Evolutionary conservation across 177 flowering plant species (phyloP), one percentile per base, ranked within the genome.

Genomic region (Vitis hybrid): DNA sequence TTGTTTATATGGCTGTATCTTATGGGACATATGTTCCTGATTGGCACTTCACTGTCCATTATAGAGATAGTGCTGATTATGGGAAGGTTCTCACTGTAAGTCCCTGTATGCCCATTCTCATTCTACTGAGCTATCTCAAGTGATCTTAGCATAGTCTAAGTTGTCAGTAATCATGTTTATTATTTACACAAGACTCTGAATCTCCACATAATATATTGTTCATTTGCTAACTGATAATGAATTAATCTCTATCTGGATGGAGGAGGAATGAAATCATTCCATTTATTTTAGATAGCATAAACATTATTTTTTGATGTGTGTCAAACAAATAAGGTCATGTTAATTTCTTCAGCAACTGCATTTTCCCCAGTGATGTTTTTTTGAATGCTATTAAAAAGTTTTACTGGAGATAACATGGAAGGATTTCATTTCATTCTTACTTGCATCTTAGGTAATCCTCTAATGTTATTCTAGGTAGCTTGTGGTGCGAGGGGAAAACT

Each of bases 11-110:
- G 73, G 85, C 87, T 19, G 62, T 81, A 52, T 63, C 87, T 62
- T 92, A 91, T 77, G 92, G 91, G 66, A 75, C 74, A 18, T 85
- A 87, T 80, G 97, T 94, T 78, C 97, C 98, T 40, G 88, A 92
- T 62, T 94, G 98, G 98, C 76, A 82, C 14, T 92, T 92, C 77
- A 87, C 83, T 21, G 86, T 85, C 58, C 75, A 78, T 11, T 57
- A 86, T 32, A 66, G 48, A 61, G 82, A 85, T 30, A 81, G 82
- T 75, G 72, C 82, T 70, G 83, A 86, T 60, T 73, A 76, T 76
- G 96, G 89, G 70, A 89, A 80, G 79, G 63, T 65, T 68, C 86
- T 90, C 81, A 79, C 78, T 54, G 98, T 94, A 75, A 82, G 90
- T 68, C 51, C 57, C 13, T 61, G 10, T 21, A 55, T 19, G 10